Conservation (phyloP, 2,329 filamentous ascomycete species). For the Alternaria sp. region DNA sequence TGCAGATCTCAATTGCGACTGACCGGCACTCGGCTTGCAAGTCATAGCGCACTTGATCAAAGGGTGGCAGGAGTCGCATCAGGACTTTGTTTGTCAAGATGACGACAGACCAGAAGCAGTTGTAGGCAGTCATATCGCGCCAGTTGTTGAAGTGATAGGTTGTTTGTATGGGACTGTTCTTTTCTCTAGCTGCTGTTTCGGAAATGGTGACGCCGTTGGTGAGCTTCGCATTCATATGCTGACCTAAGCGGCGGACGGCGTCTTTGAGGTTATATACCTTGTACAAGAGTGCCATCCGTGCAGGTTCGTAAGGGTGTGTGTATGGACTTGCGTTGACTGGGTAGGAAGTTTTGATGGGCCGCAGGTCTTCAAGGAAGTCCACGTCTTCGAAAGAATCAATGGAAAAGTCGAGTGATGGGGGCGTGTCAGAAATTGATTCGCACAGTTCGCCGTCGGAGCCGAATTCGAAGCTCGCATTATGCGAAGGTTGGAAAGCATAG, state of each 20-base stretch:
- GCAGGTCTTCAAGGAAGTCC: constrained; percentile 25
- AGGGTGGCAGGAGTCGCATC: constrained; percentile 39
- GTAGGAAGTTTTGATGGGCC: constrained; percentile 17
- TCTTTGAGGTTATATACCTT: constrained; percentile 38
- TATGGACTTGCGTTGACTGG: neutral
- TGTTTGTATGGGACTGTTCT: constrained; percentile 31
- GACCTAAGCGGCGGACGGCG: constrained; percentile 31
- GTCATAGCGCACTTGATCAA: constrained; percentile 29
- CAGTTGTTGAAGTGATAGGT: constrained; percentile 44
- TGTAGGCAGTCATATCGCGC: constrained; percentile 45
- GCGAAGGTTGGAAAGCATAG: constrained; percentile 5
- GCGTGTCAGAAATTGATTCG: constrained; percentile 25
- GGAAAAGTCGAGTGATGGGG: constrained; percentile 34
- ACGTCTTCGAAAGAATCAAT: constrained; percentile 25
- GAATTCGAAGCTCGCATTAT: constrained; percentile 12
- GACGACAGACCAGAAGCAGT: constrained; percentile 44
- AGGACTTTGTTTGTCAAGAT: constrained; percentile 45
- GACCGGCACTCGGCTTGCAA: constrained; percentile 41
- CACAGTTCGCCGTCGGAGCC: constrained; percentile 5
- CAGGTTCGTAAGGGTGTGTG: constrained; percentile 13
- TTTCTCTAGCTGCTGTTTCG: constrained; percentile 32
- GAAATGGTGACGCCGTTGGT: constrained; percentile 32
- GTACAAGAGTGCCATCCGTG: constrained; percentile 29
- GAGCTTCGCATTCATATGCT: constrained; percentile 35
- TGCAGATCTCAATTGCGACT: constrained; percentile 44